Evolutionary conservation across 2,329 filamentous ascomycete genomes (phyloP), one percentile per base, ranked within the genome.

Genomic region (Scedosporium minutisporum): DNA sequence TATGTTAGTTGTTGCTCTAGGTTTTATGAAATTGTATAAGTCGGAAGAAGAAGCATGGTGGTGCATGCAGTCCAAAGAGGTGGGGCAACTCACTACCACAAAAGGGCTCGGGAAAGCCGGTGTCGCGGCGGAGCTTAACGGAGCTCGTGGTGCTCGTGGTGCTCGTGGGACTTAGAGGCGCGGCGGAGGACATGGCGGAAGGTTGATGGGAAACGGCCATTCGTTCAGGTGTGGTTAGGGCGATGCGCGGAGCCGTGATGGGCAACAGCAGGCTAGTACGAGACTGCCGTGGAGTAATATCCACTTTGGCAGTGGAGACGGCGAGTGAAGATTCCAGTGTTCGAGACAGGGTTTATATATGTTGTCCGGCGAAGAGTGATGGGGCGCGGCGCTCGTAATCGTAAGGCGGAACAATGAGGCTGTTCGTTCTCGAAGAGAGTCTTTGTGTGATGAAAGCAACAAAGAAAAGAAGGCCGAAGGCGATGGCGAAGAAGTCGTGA

Each of bases 31-130:
- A 2, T 18, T 21, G 10, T 18, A 7, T 48, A 55, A 42, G 58
- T 10, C 5, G 25, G 14, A 29, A 29, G n/a, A 10, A 27, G 27
- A 46, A 12, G 23, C 7, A 38, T 38, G 10, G 33, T 38, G 10
- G 33, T 38, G 10, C 33, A 14, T 14, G 3, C 3, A 38, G 33
- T 14, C 33, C 33, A 38, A 6, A 3, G 33, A 38, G 60, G 41
- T 16, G 29, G 61, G 62, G 42, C 4, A 18, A 14, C 58, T 68
- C 68, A 82, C 80, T 69, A 62, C 73, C 76, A 62, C 77, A 76
- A 55, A 82, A 80, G 0, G 78, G 74, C 64, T 82, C 80, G 1
- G 80, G 80, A 63, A 83, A 83, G 57, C 80, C 80, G 14, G 80
- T 82, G 68, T 82, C 75, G 63, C 77, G 69, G 53, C 69, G 60